Conservation (phyloP, 176 grass and related monocot genomes). For the Avena sativa region DNA sequence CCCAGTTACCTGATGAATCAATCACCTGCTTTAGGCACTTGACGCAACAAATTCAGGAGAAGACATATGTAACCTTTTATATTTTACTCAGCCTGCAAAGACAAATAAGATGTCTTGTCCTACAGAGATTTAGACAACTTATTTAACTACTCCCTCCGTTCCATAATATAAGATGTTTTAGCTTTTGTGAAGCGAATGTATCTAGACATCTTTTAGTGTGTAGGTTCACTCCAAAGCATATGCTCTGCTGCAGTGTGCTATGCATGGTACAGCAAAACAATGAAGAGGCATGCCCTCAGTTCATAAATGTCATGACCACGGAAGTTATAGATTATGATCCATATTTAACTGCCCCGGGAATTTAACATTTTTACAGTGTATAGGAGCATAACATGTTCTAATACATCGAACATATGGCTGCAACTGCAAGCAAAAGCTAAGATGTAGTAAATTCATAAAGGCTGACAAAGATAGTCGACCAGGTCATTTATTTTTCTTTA, state of each 20-base stretch:
- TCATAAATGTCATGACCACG: neutral
- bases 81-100: neutral
- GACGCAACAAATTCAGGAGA: constrained; percentile 3
- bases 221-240: neutral
- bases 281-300: neutral
- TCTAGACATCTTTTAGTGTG: no score
- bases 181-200: no score
- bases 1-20: neutral
- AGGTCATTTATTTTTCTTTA: neutral
- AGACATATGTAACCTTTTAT: neutral
- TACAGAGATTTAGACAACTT: constrained; percentile 1
- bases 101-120: neutral
- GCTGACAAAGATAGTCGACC: neutral
- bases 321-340: neutral
- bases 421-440: neutral
- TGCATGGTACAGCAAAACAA: neutral
- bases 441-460: neutral
- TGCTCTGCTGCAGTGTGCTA: neutral
- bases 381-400: neutral
- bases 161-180: no score
- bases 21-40: neutral
- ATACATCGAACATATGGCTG: neutral
- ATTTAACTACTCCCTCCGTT: no score
- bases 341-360: neutral
- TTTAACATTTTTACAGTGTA: constrained; percentile 24